Evolutionary conservation across 176 grass and related monocot species (phyloP).

Genomic region (Zea mays): DNA sequence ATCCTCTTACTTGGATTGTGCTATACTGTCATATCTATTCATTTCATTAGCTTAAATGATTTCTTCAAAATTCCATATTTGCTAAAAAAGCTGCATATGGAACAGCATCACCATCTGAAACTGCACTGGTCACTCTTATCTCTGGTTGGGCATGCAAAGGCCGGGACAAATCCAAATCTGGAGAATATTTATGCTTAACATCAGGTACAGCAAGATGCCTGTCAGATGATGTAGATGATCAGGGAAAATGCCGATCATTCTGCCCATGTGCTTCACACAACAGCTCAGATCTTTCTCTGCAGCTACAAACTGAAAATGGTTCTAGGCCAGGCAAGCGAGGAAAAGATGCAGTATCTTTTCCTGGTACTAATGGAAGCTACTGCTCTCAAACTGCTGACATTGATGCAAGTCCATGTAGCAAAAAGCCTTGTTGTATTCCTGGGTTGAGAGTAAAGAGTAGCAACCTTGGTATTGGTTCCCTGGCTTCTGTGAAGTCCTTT

Average conservation of each 20-base stretch:
- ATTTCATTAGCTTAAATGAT: constrained; percentile 18
- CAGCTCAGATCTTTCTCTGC: constrained; percentile 24
- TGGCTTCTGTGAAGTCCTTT: constrained; percentile 56
- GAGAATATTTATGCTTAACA: constrained; percentile 77
- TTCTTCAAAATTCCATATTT: constrained; percentile 39
- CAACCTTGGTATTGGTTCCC: constrained; percentile 51
- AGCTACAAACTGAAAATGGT: constrained; percentile 47
- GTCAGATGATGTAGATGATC: constrained; percentile 44
- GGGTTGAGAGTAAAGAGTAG: constrained; percentile 75
- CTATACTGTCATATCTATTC: constrained; percentile 15
- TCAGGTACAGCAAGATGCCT: constrained; percentile 46
- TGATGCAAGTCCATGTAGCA: constrained; percentile 48
- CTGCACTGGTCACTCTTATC: constrained; percentile 81
- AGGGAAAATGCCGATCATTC: constrained; percentile 58
- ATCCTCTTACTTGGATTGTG: constrained; percentile 22
- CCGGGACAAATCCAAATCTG: constrained; percentile 58
- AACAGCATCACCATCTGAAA: constrained; percentile 80
- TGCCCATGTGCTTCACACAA: constrained; percentile 64
- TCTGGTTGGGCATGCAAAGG: constrained; percentile 98
- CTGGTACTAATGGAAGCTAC: constrained; percentile 44
- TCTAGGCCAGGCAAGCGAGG: constrained; percentile 53
- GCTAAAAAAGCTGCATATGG: constrained; percentile 46
- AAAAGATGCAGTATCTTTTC: constrained; percentile 49
- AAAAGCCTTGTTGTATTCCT: constrained; percentile 79
- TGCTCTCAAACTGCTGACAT: constrained; percentile 43